Evolutionary conservation across 306 rosid species (phyloP).

Genomic region (Prosopis cineraria): DNA sequence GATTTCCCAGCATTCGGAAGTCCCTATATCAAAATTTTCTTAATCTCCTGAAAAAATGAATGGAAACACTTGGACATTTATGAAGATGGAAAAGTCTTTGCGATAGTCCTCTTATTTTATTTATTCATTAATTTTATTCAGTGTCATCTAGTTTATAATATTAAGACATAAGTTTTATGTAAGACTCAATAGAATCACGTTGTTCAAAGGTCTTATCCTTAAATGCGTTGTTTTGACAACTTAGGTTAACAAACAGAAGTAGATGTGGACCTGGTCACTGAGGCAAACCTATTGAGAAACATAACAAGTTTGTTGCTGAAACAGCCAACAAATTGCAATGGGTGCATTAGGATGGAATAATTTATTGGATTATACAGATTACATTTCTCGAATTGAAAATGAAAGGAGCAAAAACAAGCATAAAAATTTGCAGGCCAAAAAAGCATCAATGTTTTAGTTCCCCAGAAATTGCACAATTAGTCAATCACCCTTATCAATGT

Average conservation of each 20-base stretch:
- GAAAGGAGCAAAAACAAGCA: background rate
- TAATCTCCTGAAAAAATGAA: slow-evolving; percentile 28
- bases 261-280: background rate
- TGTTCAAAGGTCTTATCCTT: background rate
- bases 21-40: slow-evolving; percentile 61
- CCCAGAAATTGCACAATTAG: slow-evolving; percentile 23
- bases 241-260: background rate
- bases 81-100: background rate
- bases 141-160: background rate
- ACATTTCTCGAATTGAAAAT: background rate
- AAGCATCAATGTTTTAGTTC: slow-evolving; percentile 25
- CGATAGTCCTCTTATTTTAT: background rate
- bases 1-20: slow-evolving; percentile 99
- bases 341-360: background rate
- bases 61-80: slow-evolving; percentile 9
- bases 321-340: background rate
- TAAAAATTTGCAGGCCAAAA: background rate
- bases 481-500: slow-evolving; percentile 23
- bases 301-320: background rate
- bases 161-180: background rate
- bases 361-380: background rate
- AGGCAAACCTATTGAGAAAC: background rate
- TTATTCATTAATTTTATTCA: background rate
- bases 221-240: background rate
- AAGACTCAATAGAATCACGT: background rate